Evolutionary conservation across 352 stramenopile genomes (phyloP).

Genomic region (Phytophthora citricola): DNA sequence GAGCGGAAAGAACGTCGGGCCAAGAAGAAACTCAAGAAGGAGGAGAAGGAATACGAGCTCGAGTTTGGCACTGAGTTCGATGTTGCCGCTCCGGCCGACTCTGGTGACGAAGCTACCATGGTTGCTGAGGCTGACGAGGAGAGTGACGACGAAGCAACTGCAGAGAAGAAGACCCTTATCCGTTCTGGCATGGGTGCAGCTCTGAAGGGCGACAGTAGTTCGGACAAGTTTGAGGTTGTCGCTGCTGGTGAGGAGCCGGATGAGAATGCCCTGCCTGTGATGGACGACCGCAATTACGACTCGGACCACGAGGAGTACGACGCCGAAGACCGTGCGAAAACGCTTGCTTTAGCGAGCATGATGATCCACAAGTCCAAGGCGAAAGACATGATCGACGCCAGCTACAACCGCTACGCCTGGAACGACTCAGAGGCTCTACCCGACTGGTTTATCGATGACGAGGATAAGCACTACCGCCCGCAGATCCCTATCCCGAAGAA

Average conservation of each 20-base stretch:
- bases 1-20: slow-evolving; percentile 90
- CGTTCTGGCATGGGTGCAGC: slow-evolving; percentile 85
- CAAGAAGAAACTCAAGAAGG: slow-evolving; percentile 81
- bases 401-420: slow-evolving; percentile 99
- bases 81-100: slow-evolving; percentile 49
- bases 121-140: slow-evolving; percentile 45
- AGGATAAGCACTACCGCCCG: slow-evolving; percentile 97
- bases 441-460: slow-evolving; percentile 98
- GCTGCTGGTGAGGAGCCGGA: slow-evolving; percentile 56
- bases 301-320: slow-evolving; percentile 98
- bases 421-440: slow-evolving; percentile 97
- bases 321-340: slow-evolving; percentile 95
- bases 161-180: slow-evolving; percentile 85
- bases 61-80: slow-evolving; percentile 81
- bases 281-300: slow-evolving; percentile 95
- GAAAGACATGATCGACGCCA: slow-evolving; percentile 98
- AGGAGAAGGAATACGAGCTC: slow-evolving; percentile 86
- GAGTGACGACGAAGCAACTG: slow-evolving; percentile 60
- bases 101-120: slow-evolving; percentile 56
- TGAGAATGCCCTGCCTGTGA: slow-evolving; percentile 52
- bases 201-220: slow-evolving; percentile 38
- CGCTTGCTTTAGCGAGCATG: slow-evolving; percentile 97
- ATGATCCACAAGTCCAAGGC: slow-evolving; percentile 97
- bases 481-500: slow-evolving; percentile 97
- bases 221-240: slow-evolving; percentile 56